Evolutionary conservation across 1,284 basidiomycete species (phyloP).

Genomic region (Tilletia horrida): DNA sequence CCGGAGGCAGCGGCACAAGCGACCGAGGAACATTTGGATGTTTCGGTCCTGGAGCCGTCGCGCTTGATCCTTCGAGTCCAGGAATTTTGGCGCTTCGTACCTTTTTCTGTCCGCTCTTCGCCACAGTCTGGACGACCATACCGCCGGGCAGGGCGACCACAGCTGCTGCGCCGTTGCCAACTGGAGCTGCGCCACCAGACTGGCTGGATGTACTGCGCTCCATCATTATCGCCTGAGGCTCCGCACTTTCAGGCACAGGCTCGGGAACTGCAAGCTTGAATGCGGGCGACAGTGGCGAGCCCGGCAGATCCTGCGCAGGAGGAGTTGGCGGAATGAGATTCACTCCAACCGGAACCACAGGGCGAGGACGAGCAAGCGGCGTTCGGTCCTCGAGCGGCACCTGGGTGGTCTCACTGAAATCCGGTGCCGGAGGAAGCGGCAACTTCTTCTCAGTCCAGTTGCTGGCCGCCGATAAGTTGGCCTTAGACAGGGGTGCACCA

Average conservation of each 20-base stretch:
- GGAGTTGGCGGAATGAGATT: conserved; percentile 50
- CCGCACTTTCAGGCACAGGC: not conserved
- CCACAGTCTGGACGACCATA: conserved; percentile 9
- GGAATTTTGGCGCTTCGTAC: conserved; percentile 9
- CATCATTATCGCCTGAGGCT: not conserved
- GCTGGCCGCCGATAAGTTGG: not conserved
- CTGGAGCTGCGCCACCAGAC: not conserved
- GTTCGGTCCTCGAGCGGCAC: conserved; percentile 31
- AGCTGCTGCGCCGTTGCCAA: not conserved
- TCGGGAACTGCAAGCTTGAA: conserved; percentile 9
- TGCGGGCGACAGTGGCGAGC: not conserved
- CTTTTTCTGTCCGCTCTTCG: conserved; percentile 15
- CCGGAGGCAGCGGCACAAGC: conserved; percentile 6
- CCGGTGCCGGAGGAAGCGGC: conserved; percentile 37
- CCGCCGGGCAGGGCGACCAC: conserved; percentile 1
- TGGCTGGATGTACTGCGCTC: conserved; percentile 13
- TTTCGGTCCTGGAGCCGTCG: not conserved
- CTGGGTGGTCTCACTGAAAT: conserved; percentile 27
- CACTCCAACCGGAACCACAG: conserved; percentile 30
- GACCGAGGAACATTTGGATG: conserved; percentile 3
- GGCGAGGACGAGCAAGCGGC: conserved; percentile 27
- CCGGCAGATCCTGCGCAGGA: conserved; percentile 32
- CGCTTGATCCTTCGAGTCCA: not conserved
- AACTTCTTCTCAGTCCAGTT: conserved; percentile 28
- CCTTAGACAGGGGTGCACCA: not conserved